Conservation (phyloP, 257 asterid species). For the Nicotiana knightiana region DNA sequence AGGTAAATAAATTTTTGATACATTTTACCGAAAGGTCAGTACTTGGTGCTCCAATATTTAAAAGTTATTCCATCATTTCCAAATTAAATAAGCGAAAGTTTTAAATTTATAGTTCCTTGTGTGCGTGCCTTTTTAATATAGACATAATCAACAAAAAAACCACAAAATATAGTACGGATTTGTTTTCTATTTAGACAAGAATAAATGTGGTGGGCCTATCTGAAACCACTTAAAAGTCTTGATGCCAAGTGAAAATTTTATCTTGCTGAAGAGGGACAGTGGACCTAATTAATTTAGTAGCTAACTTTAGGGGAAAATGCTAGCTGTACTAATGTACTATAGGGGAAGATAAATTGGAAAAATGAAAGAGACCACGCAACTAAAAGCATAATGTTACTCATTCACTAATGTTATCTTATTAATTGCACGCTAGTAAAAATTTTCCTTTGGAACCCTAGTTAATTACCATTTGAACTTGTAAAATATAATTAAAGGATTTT, state of each 20-base stretch:
- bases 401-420: neutral
- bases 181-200: slow-evolving; percentile 8
- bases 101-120: neutral
- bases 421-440: neutral
- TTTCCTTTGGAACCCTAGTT: neutral
- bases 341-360: neutral
- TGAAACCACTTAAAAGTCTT: neutral
- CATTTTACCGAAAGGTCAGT: neutral
- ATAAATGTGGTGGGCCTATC: slow-evolving; percentile 16
- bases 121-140: neutral
- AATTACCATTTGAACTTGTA: neutral
- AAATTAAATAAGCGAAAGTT: neutral
- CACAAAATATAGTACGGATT: slow-evolving; percentile 6
- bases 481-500: neutral
- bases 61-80: neutral
- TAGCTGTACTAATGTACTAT: neutral
- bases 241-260: slow-evolving; percentile 6
- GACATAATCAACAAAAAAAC: neutral
- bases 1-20: neutral
- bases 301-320: neutral
- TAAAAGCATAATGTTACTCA: neutral
- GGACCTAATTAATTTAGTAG: neutral
- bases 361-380: neutral
- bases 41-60: neutral
- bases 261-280: neutral